Conservation (phyloP, 1,284 basidiomycete genomes). For the Trichosporon sp. region DNA sequence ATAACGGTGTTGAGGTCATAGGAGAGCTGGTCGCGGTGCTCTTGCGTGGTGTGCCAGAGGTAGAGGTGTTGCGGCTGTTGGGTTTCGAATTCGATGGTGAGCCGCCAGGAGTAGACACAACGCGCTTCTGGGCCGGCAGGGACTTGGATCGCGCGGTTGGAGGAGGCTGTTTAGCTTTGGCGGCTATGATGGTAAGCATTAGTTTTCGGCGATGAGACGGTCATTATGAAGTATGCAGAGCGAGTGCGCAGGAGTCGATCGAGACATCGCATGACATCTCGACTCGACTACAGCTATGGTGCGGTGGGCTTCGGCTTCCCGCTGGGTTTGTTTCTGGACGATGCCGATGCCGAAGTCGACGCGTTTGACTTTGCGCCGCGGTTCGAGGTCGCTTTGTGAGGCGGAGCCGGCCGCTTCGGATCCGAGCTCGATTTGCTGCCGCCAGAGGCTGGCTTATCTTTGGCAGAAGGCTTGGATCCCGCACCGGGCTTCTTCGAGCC, state of each 20-base stretch:
- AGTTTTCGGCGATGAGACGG: background rate
- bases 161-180: slow-evolving; percentile 26
- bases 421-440: background rate
- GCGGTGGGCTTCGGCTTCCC: slow-evolving; percentile 4
- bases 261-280: slow-evolving; percentile 24
- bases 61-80: slow-evolving; percentile 19
- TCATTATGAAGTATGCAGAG: slow-evolving; percentile 2
- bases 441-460: background rate
- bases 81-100: slow-evolving; percentile 21
- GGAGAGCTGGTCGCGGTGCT: slow-evolving; percentile 30
- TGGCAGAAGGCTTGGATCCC: background rate
- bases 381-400: background rate
- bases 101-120: slow-evolving; percentile 9
- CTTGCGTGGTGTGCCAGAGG: slow-evolving; percentile 44
- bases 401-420: background rate
- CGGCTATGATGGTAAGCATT: slow-evolving; percentile 26
- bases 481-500: background rate
- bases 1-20: slow-evolving; percentile 35
- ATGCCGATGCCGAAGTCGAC: background rate
- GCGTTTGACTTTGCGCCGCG: background rate
- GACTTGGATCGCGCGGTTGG: slow-evolving; percentile 31
- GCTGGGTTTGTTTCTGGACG: slow-evolving; percentile 1
- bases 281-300: slow-evolving; percentile 18
- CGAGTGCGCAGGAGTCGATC: slow-evolving; percentile 8
- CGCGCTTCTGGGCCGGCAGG: slow-evolving; percentile 34